These are phyloP conservation scores for Epichloe baconii DNA, from an alignment of 2,329 filamentous ascomycete genomes.

Conservation along the genomic window DNA sequence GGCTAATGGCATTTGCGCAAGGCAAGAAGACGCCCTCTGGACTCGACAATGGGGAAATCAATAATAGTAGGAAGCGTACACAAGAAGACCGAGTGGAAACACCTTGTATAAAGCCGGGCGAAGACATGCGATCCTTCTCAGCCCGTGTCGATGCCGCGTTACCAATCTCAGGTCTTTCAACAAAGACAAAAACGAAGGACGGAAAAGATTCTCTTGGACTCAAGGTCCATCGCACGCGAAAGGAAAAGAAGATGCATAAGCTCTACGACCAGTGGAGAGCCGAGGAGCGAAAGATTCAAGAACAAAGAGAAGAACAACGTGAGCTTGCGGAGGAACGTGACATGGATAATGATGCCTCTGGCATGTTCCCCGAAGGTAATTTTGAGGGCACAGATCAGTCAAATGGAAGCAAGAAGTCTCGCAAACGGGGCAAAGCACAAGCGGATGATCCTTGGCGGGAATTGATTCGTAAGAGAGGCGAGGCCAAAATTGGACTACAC, in stretches of 20 bases:
- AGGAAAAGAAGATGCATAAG: slow-evolving; percentile 72
- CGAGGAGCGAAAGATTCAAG: slow-evolving; percentile 49
- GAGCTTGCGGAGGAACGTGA: slow-evolving; percentile 52
- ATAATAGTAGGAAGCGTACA: slow-evolving; percentile 10
- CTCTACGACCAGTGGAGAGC: slow-evolving; percentile 67
- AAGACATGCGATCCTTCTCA: slow-evolving; percentile 69
- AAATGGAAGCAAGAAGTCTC: slow-evolving; percentile 12
- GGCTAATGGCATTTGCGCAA: slow-evolving; percentile 63
- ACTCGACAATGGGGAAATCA: slow-evolving; percentile 53
- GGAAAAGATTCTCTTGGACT: slow-evolving; percentile 52
- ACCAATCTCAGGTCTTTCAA: slow-evolving; percentile 58
- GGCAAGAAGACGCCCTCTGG: slow-evolving; percentile 48
- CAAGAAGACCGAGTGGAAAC: slow-evolving; percentile 20
- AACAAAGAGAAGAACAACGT: slow-evolving; percentile 51
- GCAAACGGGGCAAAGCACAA: slow-evolving; percentile 33
- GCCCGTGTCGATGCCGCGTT: slow-evolving; percentile 74
- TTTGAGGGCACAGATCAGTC: slow-evolving; percentile 31
- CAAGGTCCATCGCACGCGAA: slow-evolving; percentile 61
- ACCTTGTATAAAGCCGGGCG: slow-evolving; percentile 69
- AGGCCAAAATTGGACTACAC: slow-evolving; percentile 36
- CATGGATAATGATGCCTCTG: slow-evolving; percentile 42
- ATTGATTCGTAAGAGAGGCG: slow-evolving; percentile 53
- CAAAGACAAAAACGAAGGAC: slow-evolving; percentile 41
- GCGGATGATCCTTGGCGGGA: slow-evolving; percentile 66
- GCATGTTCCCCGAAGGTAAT: slow-evolving; percentile 20